Percentiles rank a stretch among this genome's conserved stretches.
phyloP scores from a whole-genome alignment of 2,329 filamentous ascomycete genomes.

The Penicillium sp. region DNA sequence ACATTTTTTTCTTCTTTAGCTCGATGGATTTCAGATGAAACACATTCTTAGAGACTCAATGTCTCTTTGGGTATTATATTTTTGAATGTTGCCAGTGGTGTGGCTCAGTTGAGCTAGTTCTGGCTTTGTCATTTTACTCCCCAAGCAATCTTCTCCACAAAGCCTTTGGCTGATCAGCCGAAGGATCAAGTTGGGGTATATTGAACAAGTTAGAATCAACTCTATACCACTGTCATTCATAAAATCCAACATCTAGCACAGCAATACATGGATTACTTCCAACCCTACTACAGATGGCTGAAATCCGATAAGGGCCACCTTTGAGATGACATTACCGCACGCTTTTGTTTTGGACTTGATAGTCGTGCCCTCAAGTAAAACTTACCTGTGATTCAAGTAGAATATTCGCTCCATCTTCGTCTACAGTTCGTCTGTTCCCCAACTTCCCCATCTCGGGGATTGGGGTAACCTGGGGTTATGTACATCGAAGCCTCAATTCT shows the following conservation, averaged over 20 bases:
- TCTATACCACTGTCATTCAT: neutral
- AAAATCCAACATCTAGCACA: neutral
- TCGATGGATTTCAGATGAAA: neutral
- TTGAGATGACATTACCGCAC: neutral
- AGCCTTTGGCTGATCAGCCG: neutral
- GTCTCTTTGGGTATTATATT: neutral
- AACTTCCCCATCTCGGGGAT: neutral
- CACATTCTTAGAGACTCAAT: neutral
- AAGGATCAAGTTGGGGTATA: neutral
- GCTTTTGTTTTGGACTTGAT: neutral
- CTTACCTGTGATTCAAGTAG: neutral
- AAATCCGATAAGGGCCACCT: neutral
- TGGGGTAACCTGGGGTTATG: neutral
- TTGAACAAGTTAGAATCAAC: neutral
- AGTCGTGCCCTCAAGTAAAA: neutral
- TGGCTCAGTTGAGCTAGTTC: neutral
- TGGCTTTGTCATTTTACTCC: neutral
- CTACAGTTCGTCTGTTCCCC: neutral
- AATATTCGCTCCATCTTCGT: neutral
- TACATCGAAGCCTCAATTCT: neutral
- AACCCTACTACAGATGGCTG: neutral
- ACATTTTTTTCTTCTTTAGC: neutral
- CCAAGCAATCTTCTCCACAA: neutral
- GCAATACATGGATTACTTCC: neutral
- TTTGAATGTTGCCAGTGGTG: neutral